Conservation (phyloP, 805 yeast genomes). For the Monosporozyma siamensis region DNA sequence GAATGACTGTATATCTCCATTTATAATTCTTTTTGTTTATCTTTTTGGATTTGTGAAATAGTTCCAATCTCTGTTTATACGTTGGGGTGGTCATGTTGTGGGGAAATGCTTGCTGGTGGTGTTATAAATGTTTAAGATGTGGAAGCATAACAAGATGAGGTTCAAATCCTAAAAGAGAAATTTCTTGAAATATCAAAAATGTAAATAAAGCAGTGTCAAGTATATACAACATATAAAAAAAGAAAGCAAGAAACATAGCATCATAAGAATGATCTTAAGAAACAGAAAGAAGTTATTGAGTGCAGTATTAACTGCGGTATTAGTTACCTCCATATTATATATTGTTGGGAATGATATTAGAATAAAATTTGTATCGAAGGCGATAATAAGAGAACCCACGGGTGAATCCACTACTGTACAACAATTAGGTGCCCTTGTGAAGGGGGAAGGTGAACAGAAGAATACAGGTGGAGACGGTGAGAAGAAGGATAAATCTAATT, state of each 20-base stretch:
- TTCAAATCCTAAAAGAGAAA: too few relatives aligned
- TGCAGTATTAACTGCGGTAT: constrained; percentile 7
- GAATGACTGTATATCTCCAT: constrained; percentile 28
- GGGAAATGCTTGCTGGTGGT: too few relatives aligned
- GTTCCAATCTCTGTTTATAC: background rate
- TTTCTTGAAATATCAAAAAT: too few relatives aligned
- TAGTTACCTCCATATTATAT: background rate
- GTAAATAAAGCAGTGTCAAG: too few relatives aligned
- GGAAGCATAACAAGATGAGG: too few relatives aligned
- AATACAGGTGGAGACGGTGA: background rate
- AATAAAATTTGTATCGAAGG: constrained; percentile 3
- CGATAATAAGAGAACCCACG: constrained; percentile 1
- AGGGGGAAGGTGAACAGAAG: background rate
- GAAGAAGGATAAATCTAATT: background rate
- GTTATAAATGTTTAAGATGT: too few relatives aligned
- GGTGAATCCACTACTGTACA: background rate
- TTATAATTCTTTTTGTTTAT: constrained; percentile 16
- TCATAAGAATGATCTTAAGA: constrained; percentile 24
- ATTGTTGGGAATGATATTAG: constrained; percentile 2
- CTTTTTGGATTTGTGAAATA: background rate
- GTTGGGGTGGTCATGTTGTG: background rate
- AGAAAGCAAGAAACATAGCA: too few relatives aligned
- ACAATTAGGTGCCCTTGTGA: background rate
- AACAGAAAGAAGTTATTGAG: constrained; percentile 22
- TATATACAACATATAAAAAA: too few relatives aligned